Conservation (phyloP, 2,329 filamentous ascomycete genomes). For the Alternaria infectoria region DNA sequence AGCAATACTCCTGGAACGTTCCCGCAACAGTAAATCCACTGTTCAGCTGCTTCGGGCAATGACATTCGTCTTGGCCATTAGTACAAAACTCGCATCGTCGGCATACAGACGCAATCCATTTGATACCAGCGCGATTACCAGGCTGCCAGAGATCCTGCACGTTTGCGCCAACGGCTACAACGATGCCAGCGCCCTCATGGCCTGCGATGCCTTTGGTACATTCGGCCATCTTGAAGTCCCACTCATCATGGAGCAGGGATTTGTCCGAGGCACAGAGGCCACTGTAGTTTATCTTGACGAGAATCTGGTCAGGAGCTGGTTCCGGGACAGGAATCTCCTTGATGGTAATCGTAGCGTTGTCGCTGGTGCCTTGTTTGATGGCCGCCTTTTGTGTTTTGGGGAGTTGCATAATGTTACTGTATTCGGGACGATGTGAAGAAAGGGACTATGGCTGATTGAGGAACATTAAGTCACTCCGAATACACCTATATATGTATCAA, state of each 20-base stretch:
- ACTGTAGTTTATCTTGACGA: constrained; percentile 63
- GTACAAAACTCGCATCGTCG: constrained; percentile 81
- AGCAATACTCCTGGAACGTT: constrained; percentile 51
- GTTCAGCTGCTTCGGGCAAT: constrained; percentile 62
- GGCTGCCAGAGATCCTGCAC: constrained; percentile 67
- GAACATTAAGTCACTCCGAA: background rate
- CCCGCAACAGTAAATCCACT: constrained; percentile 65
- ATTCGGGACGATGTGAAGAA: background rate
- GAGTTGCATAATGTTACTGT: constrained; percentile 28
- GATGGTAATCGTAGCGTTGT: constrained; percentile 28
- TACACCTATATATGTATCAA: background rate
- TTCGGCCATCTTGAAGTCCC: constrained; percentile 37
- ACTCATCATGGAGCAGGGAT: constrained; percentile 46
- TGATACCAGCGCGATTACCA: constrained; percentile 60
- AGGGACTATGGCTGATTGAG: background rate
- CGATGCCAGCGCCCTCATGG: constrained; percentile 75
- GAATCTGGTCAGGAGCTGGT: constrained; percentile 59
- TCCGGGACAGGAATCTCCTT: constrained; percentile 39
- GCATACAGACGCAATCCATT: constrained; percentile 87
- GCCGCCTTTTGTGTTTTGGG: constrained; percentile 46
- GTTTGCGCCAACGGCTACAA: constrained; percentile 73
- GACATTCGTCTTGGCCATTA: constrained; percentile 59
- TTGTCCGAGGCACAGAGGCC: constrained; percentile 64
- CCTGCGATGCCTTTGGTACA: constrained; percentile 67
- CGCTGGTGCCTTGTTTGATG: constrained; percentile 40